Percentiles rank a stretch among this genome's conserved stretches.
Conservation (phyloP, 2,329 filamentous ascomycete genomes). For the Cercospora zeae-maydis region DNA sequence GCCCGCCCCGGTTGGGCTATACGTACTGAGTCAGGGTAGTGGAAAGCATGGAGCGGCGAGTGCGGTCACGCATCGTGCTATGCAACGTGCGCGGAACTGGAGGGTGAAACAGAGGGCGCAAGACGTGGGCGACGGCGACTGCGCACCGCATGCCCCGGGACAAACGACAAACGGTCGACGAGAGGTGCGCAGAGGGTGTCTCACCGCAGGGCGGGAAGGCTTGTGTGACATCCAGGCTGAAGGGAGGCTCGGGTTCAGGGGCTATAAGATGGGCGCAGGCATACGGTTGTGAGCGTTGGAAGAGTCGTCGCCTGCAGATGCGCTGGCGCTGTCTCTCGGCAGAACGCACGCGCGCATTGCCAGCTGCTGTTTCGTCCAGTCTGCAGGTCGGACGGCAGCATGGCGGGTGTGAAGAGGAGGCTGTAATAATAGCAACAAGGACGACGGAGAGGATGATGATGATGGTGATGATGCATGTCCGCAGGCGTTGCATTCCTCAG, state of each 20-base stretch:
- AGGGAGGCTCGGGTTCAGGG: constrained; percentile 28
- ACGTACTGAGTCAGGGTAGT: constrained; percentile 22
- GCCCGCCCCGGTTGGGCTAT: constrained; percentile 17
- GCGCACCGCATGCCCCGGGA: constrained; percentile 16
- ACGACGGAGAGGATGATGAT: not conserved
- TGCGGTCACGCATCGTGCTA: constrained; percentile 22
- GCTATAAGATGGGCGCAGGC: constrained; percentile 18
- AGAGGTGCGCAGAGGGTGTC: constrained; percentile 22
- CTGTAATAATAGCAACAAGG: not conserved
- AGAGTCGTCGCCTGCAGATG: constrained; percentile 13
- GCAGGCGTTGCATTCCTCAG: not conserved
- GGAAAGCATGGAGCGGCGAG: constrained; percentile 21
- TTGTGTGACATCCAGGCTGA: constrained; percentile 24
- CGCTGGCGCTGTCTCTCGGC: constrained; percentile 14
- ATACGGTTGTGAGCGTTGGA: constrained; percentile 16
- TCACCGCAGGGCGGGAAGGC: constrained; percentile 23
- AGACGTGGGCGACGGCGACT: constrained; percentile 21
- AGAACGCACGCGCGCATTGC: constrained; percentile 9
- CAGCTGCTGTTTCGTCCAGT: not conserved
- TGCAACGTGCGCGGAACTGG: constrained; percentile 20
- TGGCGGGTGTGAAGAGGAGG: not conserved
- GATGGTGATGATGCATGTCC: not conserved
- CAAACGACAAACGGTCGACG: constrained; percentile 16
- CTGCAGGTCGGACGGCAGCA: not conserved
- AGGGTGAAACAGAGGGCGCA: constrained; percentile 17